Conservation (phyloP, 2,329 filamentous ascomycete genomes). For the Lecanicillium sp. region DNA sequence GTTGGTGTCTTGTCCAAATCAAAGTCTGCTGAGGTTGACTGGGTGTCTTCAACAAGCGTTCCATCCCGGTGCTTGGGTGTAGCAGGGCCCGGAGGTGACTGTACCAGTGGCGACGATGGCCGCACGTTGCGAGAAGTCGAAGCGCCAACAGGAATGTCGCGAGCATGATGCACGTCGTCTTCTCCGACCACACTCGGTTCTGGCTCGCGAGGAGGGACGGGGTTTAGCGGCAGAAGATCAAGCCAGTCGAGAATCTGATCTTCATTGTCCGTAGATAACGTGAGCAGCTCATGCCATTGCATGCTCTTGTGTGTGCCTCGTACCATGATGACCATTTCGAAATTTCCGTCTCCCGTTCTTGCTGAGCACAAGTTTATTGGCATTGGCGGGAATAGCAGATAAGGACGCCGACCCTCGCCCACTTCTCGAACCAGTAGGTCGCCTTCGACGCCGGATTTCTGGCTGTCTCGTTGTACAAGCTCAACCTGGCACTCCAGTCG, state of each 20-base stretch:
- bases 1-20: conserved; percentile 29
- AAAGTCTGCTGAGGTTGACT: no score
- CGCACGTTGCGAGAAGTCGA: conserved; percentile 4
- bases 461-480: conserved; percentile 74
- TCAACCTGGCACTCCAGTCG: conserved; percentile 84
- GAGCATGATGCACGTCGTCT: conserved; percentile 3
- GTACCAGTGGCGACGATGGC: conserved; percentile 9
- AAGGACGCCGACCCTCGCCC: conserved; percentile 62
- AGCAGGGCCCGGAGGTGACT: conserved; percentile 19
- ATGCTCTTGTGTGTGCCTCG: conserved; percentile 56
- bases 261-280: conserved; percentile 67
- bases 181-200: conserved; percentile 25
- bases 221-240: conserved; percentile 56
- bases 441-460: conserved; percentile 57
- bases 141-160: conserved; percentile 6
- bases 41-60: conserved; percentile 15
- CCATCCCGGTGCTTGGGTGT: conserved; percentile 23
- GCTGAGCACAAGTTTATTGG: conserved; percentile 66
- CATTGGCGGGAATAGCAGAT: conserved; percentile 90
- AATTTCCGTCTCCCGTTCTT: conserved; percentile 59
- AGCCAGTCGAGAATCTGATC: conserved; percentile 81
- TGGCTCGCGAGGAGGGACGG: conserved; percentile 35
- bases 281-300: conserved; percentile 79
- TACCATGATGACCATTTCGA: conserved; percentile 80
- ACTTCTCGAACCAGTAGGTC: conserved; percentile 91